phyloP scores from a whole-genome alignment of 345 rosid genomes.

The Zanthoxylum bungeanum region DNA sequence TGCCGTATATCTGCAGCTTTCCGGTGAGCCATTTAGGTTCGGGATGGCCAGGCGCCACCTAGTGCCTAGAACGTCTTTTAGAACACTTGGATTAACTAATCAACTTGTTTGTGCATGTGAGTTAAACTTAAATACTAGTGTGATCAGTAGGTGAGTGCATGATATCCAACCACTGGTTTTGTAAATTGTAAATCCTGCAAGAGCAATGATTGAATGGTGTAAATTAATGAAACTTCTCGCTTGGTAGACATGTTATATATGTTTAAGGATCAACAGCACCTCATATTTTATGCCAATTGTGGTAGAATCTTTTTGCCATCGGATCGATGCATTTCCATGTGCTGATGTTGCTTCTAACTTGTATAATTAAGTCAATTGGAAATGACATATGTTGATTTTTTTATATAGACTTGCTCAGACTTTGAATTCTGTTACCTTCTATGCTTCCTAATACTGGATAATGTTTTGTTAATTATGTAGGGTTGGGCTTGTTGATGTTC shows the following conservation, averaged over 20 bases:
- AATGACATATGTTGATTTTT: neutral
- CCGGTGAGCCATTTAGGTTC: too few species aligned
- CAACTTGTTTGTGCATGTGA: neutral
- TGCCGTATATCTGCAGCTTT: too few species aligned
- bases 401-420: neutral
- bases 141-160: neutral
- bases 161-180: neutral
- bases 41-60: too few species aligned
- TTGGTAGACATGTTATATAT: neutral
- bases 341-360: neutral
- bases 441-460: conserved; percentile 8
- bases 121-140: neutral
- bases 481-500: conserved; percentile 94
- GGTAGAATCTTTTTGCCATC: neutral
- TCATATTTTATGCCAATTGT: neutral
- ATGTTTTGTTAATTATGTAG: conserved; percentile 34
- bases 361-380: neutral
- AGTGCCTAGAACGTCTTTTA: too few species aligned
- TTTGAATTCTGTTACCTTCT: conserved; percentile 1
- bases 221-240: neutral
- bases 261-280: neutral
- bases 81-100: neutral
- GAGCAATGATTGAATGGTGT: neutral
- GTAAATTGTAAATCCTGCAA: neutral
- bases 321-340: neutral